A percentile compares a stretch with the other conserved stretches of the same genome.
Conservation (phyloP, 2,329 filamentous ascomycete species). For the Ascochyta lentis region DNA sequence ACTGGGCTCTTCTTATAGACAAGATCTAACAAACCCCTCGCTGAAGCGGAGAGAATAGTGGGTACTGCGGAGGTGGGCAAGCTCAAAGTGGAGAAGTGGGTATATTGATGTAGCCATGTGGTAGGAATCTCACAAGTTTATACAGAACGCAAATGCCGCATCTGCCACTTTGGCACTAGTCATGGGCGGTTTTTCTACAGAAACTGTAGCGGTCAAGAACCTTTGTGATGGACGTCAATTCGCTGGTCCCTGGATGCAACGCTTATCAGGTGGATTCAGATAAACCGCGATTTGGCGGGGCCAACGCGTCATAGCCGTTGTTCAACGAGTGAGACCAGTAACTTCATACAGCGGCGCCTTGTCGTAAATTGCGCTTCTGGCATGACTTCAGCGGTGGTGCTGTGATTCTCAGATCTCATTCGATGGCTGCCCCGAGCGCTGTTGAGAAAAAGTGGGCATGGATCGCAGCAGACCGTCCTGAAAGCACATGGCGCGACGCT, state of each 20-base stretch:
- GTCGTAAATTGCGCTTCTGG: conserved; percentile 13
- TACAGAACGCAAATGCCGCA: conserved; percentile 22
- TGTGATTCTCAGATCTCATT: conserved; percentile 31
- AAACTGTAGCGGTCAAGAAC: conserved; percentile 19
- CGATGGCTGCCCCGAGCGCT: conserved; percentile 18
- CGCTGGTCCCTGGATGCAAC: conserved; percentile 21
- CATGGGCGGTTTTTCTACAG: conserved; percentile 9
- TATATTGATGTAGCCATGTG: conserved; percentile 22
- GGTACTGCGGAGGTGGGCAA: conserved; percentile 38
- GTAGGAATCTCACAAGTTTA: conserved; percentile 21
- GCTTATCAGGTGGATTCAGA: conserved; percentile 25
- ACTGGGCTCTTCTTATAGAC: conserved; percentile 10
- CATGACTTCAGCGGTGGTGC: conserved; percentile 28
- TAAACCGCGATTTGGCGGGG: conserved; percentile 21
- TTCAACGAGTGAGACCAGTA: conserved; percentile 2
- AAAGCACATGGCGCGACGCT: conserved; percentile 10
- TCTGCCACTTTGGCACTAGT: conserved; percentile 12
- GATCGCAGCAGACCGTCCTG: conserved; percentile 14
- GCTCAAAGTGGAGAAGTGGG: conserved; percentile 14
- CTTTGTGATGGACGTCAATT: conserved; percentile 23
- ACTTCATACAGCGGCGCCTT: conserved; percentile 15
- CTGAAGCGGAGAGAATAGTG: conserved; percentile 36
- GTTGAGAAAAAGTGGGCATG: conserved; percentile 35
- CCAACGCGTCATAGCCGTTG: conserved; percentile 29
- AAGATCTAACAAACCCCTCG: conserved; percentile 24